Evolutionary conservation across 257 asterid species (phyloP).

Genomic region (Scutellaria baicalensis): DNA sequence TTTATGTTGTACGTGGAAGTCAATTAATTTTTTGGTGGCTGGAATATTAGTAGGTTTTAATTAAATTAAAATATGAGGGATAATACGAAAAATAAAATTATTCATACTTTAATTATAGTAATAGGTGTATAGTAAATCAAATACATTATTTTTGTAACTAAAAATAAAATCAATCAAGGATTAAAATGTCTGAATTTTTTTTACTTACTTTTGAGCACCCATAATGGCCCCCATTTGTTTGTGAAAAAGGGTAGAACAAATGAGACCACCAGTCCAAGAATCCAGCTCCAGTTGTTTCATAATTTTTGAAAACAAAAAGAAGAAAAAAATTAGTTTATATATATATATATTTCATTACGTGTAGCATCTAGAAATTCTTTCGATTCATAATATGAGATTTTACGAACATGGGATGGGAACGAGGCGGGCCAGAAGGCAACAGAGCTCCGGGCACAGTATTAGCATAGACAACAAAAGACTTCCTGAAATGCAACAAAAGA

Average conservation of each 20-base stretch:
- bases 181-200: too few species aligned
- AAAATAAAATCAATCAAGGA: too few species aligned
- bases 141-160: too few species aligned
- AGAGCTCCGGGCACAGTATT: slow-evolving; percentile 39
- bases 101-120: too few species aligned
- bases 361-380: neutral
- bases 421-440: slow-evolving; percentile 43
- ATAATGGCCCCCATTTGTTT: slow-evolving; percentile 61
- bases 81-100: neutral
- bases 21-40: too few species aligned
- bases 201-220: slow-evolving; percentile 56
- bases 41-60: too few species aligned
- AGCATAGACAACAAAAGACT: slow-evolving; percentile 25
- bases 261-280: slow-evolving; percentile 51
- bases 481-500: slow-evolving; percentile 17
- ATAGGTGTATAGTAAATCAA: too few species aligned
- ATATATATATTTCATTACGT: neutral
- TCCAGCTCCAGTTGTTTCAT: slow-evolving; percentile 64
- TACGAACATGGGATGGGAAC: slow-evolving; percentile 43
- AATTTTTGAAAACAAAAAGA: neutral
- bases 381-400: neutral
- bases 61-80: too few species aligned
- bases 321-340: too few species aligned
- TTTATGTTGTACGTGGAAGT: too few species aligned
- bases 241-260: slow-evolving; percentile 51